Conservation (phyloP, 2,329 filamentous ascomycete species). For the Botrytis squamosa region DNA sequence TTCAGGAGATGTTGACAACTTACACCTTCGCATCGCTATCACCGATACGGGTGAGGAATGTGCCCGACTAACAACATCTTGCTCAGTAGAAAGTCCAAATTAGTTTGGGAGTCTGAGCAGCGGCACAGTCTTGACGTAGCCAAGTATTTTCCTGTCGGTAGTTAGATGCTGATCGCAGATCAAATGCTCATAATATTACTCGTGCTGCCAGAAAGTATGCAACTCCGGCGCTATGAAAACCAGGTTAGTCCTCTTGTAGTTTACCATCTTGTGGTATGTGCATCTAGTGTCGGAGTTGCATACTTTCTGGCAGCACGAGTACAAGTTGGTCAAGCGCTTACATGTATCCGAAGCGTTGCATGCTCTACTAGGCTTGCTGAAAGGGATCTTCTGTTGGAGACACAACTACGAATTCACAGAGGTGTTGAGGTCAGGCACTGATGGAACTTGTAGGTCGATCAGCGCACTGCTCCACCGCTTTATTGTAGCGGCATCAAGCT, state of each 20-base stretch:
- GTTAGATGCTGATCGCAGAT: slow-evolving; percentile 1
- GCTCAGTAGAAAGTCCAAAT: background rate
- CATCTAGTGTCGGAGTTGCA: too few species aligned
- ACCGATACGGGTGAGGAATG: background rate
- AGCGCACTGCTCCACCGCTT: background rate
- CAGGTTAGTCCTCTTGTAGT: too few species aligned
- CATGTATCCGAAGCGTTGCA: background rate
- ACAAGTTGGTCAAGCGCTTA: slow-evolving; percentile 3
- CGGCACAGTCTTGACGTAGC: slow-evolving; percentile 6
- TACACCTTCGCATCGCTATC: background rate
- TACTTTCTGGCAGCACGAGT: too few species aligned
- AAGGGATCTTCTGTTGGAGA: background rate
- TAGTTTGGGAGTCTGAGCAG: background rate
- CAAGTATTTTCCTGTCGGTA: slow-evolving; percentile 13
- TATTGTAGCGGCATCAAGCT: background rate
- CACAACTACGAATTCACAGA: background rate
- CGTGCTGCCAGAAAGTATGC: too few species aligned
- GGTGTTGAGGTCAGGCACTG: slow-evolving; percentile 1
- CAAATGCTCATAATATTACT: slow-evolving; percentile 4
- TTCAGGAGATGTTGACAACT: background rate
- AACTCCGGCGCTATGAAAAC: too few species aligned
- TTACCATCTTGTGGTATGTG: too few species aligned
- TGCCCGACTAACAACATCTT: background rate
- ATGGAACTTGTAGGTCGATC: background rate
- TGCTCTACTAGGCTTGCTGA: background rate